Percentiles rank a stretch among this genome's conserved stretches.
These are phyloP conservation scores for Eimeria maxima DNA, from an alignment of 169 alveolate species.

Conservation along the genomic window DNA sequence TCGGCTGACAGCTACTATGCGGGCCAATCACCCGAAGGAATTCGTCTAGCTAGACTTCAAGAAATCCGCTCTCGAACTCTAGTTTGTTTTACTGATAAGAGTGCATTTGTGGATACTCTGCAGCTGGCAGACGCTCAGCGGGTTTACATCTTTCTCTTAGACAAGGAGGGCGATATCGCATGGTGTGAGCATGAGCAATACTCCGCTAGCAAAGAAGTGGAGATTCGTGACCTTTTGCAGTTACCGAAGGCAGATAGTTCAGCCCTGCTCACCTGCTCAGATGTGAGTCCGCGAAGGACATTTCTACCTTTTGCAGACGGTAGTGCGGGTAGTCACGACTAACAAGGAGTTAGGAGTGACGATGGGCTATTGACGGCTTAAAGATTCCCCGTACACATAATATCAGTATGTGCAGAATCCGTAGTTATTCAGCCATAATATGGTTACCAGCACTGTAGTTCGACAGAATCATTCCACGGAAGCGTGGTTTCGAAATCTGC, in stretches of 20 bases:
- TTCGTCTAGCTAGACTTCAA: constrained; percentile 45
- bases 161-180: constrained; percentile 53
- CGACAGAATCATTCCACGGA: neutral
- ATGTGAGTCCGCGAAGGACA: neutral
- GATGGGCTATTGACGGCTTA: neutral
- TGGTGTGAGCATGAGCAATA: constrained; percentile 82
- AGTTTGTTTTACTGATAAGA: constrained; percentile 47
- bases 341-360: neutral
- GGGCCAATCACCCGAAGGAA: neutral
- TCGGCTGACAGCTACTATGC: neutral
- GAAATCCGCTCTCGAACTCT: constrained; percentile 34
- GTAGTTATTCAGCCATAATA: neutral
- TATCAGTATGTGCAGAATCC: neutral
- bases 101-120: constrained; percentile 63
- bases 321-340: neutral
- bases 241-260: neutral
- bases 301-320: neutral
- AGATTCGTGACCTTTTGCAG: constrained; percentile 65
- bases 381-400: neutral
- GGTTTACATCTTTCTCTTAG: constrained; percentile 66
- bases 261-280: neutral
- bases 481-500: neutral
- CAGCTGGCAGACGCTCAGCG: constrained; percentile 83
- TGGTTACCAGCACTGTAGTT: neutral
- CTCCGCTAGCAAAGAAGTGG: constrained; percentile 66